Evolutionary conservation across 2,329 filamentous ascomycete species (phyloP), one percentile per base, ranked within the genome.

Genomic region (Pseudogymnoascus sp.): DNA sequence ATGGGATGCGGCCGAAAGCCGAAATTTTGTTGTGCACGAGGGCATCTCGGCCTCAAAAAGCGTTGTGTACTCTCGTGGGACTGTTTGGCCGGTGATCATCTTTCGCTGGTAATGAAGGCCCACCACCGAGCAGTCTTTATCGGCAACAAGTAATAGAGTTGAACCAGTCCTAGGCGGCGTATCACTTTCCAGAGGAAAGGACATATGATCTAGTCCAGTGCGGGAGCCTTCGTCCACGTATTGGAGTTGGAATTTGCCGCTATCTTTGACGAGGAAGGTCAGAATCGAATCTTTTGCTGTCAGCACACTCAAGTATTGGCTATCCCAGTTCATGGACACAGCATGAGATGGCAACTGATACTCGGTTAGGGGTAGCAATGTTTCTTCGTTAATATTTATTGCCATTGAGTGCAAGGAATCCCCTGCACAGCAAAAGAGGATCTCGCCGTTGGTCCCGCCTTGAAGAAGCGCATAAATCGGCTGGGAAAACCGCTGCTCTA

Each of bases 241-340:
- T 16, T 67, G 70, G 34, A 64, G 67, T 16, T 63, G 60, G 25
- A 73, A 68, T 25, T 69, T 60, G n/a, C 63, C 63, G 9, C 64
- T 61, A 37, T 65, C 66, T 4, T 61, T 64, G 35, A 75, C 63
- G 58, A 79, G 79, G 62, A 86, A 74, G 1, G 86, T 72, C 62
- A 83, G 74, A 2, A 87, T 67, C 1, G 84, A 87, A 65, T 86
- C 80, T 12, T 72, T 70, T 3, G 70, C 71, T 1, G 83, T 86
- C 57, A 85, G 70, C 0, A 77, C 83, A 60, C 69, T 71, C 38
- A 81, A 73, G 6, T 82, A 73, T 59, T 76, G 79, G 41, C 76
- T 74, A 35, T 79, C 73, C 12, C 83, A 74, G 20, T 73, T 70
- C 59, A 86, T 72, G 41, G 76, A 75, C 0, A 75, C 77, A 2